These are phyloP conservation scores for Chaetomium sp. DNA, from an alignment of 2,329 filamentous ascomycete species.

Conservation along the genomic window DNA sequence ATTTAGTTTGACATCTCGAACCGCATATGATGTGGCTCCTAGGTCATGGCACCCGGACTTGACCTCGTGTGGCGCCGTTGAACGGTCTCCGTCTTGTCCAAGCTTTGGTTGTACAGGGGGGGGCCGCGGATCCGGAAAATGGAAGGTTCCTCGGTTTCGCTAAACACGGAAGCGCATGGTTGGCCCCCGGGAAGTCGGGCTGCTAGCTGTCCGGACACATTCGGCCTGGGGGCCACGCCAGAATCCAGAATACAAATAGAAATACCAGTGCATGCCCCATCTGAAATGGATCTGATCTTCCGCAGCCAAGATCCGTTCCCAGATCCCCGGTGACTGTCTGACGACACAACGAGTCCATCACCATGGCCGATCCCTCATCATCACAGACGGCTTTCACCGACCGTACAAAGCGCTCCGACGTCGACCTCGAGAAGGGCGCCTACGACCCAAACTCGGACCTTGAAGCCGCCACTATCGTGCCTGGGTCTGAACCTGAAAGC, in stretches of 20 bases:
- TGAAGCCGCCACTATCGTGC: constrained; percentile 26
- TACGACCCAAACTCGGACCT: constrained; percentile 27
- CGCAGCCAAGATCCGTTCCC: constrained; percentile 15
- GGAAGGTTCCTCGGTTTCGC: constrained; percentile 1
- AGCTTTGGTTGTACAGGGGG: neutral
- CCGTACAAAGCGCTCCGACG: constrained; percentile 14
- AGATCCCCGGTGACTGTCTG: constrained; percentile 6
- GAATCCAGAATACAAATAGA: constrained; percentile 10
- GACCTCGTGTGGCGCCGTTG: constrained; percentile 21
- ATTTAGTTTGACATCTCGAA: neutral
- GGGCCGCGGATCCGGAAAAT: neutral
- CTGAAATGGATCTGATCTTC: neutral
- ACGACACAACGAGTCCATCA: constrained; percentile 1
- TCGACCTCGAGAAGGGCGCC: constrained; percentile 29
- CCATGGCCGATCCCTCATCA: constrained; percentile 18
- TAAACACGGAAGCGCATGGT: neutral
- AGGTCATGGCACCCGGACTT: constrained; percentile 4
- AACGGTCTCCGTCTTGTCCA: neutral
- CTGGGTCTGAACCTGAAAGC: constrained; percentile 14
- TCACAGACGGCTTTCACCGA: neutral
- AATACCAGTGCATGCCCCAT: constrained; percentile 9
- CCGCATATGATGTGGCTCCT: neutral
- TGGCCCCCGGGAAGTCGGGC: constrained; percentile 13
- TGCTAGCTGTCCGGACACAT: neutral
- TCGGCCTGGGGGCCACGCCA: neutral